A percentile compares a stretch with the other conserved stretches of the same genome.
These are phyloP conservation scores for Penicillium taxi DNA, from an alignment of 495 filamentous ascomycete species.

Conservation along the genomic window DNA sequence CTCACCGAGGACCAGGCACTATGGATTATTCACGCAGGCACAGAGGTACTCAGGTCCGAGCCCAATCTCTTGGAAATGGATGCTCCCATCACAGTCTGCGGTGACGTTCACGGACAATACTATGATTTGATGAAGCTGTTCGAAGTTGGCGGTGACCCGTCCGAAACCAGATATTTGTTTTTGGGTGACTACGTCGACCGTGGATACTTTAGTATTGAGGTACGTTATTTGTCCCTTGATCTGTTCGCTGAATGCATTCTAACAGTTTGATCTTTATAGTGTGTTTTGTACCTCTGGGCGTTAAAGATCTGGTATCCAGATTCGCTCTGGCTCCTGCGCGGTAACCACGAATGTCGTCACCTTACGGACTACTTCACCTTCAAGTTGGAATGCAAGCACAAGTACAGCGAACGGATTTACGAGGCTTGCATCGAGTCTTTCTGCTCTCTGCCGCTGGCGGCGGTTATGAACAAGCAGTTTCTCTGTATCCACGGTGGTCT, in stretches of 20 bases:
- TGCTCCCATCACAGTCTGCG: constrained; percentile 98
- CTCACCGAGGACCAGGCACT: constrained; percentile 94
- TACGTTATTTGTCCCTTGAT: constrained; percentile 22
- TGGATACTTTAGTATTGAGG: constrained; percentile 98
- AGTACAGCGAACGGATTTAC: constrained; percentile 93
- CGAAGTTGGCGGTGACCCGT: constrained; percentile 93
- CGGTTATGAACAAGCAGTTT: constrained; percentile 99
- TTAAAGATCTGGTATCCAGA: constrained; percentile 99
- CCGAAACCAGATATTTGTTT: constrained; percentile 94
- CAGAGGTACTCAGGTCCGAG: constrained; percentile 73
- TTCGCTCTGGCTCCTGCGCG: constrained; percentile 90
- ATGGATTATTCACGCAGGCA: constrained; percentile 83
- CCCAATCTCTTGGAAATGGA: constrained; percentile 99
- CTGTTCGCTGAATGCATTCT: constrained; percentile 1
- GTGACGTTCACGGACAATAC: constrained; percentile 97
- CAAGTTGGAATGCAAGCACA: constrained; percentile 98
- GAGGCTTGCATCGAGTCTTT: constrained; percentile 98
- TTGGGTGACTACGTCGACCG: constrained; percentile 96
- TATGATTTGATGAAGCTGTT: constrained; percentile 99
- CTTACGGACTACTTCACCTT: constrained; percentile 99
- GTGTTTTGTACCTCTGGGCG: constrained; percentile 94
- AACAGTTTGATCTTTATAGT: constrained; percentile 37
- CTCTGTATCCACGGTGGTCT: constrained; percentile 96
- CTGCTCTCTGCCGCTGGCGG: constrained; percentile 86
- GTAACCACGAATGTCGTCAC: constrained; percentile 97